Percentiles rank a stretch among this genome's conserved stretches.
Evolutionary conservation across 768 basidiomycete species (phyloP).

Genomic region (Lactifluus volemus): DNA sequence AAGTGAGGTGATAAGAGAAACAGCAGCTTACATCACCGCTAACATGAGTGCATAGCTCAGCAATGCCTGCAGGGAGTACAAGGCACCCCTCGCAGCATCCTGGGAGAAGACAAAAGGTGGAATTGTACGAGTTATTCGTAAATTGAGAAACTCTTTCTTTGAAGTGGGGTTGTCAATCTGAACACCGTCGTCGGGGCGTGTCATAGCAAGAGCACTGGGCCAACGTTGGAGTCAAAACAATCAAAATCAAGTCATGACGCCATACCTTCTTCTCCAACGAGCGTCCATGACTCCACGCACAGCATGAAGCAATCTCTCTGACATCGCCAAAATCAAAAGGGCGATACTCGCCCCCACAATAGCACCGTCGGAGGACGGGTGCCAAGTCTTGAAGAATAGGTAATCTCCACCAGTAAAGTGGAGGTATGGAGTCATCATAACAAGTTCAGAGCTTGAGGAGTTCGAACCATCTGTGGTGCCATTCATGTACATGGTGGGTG

Average conservation of each 20-base stretch:
- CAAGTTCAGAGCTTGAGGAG: slow-evolving; percentile 20
- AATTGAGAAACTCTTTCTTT: neutral
- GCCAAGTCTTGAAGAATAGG: slow-evolving; percentile 60
- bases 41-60: slow-evolving; percentile 72
- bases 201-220: neutral
- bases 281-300: slow-evolving; percentile 42
- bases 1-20: slow-evolving; percentile 10
- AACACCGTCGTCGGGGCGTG: neutral
- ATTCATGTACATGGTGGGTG: neutral
- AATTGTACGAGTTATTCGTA: slow-evolving; percentile 29
- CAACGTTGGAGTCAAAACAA: neutral
- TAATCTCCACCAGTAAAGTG: slow-evolving; percentile 60
- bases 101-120: slow-evolving; percentile 59
- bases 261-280: slow-evolving; percentile 53
- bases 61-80: slow-evolving; percentile 55
- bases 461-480: slow-evolving; percentile 2
- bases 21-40: slow-evolving; percentile 56
- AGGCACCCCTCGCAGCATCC: slow-evolving; percentile 61
- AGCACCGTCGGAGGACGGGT: slow-evolving; percentile 57
- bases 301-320: slow-evolving; percentile 63
- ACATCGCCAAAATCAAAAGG: slow-evolving; percentile 54
- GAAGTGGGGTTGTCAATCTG: neutral
- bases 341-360: slow-evolving; percentile 70
- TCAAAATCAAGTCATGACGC: neutral
- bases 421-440: slow-evolving; percentile 57